phyloP scores from a whole-genome alignment of 2,329 filamentous ascomycete species.

The Scytalidium sp. region DNA sequence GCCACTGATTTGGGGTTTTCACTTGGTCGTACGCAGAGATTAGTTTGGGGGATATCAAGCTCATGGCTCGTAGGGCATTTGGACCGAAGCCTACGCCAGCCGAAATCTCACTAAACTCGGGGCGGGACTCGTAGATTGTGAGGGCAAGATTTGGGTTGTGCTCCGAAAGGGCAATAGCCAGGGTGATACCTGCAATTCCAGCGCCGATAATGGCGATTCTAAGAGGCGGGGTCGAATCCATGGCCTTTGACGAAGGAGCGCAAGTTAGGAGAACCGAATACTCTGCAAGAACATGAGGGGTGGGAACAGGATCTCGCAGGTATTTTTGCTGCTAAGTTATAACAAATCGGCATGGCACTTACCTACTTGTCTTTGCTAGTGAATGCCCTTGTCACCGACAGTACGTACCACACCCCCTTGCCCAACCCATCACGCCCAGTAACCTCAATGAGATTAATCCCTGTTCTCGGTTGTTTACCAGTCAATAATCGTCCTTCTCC shows the following conservation, averaged over 20 bases:
- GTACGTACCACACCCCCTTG: too few relatives aligned
- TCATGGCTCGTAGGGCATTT: constrained; percentile 53
- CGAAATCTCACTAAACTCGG: constrained; percentile 54
- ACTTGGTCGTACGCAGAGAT: constrained; percentile 38
- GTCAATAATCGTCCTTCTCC: too few relatives aligned
- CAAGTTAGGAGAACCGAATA: too few relatives aligned
- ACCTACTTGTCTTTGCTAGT: not conserved
- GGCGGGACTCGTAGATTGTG: constrained; percentile 53
- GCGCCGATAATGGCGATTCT: constrained; percentile 55
- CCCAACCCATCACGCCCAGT: too few relatives aligned
- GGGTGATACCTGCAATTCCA: constrained; percentile 53
- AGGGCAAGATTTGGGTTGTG: constrained; percentile 36
- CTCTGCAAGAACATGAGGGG: not conserved
- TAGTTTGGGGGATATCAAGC: constrained; percentile 45
- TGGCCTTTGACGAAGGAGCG: not conserved
- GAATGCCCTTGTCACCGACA: not conserved
- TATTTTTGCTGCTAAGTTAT: not conserved
- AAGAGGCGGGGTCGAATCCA: not conserved
- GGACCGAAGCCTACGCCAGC: constrained; percentile 55
- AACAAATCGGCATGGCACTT: not conserved
- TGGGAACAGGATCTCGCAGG: not conserved
- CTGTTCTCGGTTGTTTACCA: too few relatives aligned
- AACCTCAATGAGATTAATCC: too few relatives aligned
- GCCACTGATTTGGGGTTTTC: constrained; percentile 20
- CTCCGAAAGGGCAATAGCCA: constrained; percentile 49